Percentiles rank a stretch among this genome's conserved stretches.
These are phyloP conservation scores for Graphilbum ipis-grandicollis DNA, from an alignment of 2,329 filamentous ascomycete species.

Conservation along the genomic window DNA sequence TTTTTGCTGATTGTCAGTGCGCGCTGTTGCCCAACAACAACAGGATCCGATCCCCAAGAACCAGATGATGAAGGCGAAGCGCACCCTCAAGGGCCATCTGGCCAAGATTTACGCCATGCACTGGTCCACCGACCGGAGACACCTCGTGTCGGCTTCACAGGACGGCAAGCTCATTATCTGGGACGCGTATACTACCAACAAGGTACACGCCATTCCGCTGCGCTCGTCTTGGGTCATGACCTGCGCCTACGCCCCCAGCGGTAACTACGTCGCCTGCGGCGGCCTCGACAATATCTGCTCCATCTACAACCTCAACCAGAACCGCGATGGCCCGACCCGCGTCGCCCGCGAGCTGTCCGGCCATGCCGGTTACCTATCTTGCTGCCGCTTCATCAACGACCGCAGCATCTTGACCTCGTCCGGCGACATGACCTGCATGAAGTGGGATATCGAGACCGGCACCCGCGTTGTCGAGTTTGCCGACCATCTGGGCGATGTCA, in stretches of 20 bases:
- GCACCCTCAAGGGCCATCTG: constrained; percentile 90
- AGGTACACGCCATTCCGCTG: constrained; percentile 94
- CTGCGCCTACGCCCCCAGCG: constrained; percentile 94
- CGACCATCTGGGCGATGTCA: constrained; percentile 94
- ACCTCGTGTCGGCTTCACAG: constrained; percentile 93
- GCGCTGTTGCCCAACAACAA: constrained; percentile 79
- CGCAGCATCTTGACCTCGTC: constrained; percentile 94
- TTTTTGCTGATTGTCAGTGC: constrained; percentile 39
- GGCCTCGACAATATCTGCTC: constrained; percentile 99
- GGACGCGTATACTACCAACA: constrained; percentile 99
- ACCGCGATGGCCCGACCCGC: constrained; percentile 86
- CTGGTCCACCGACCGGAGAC: constrained; percentile 95
- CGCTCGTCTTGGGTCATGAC: constrained; percentile 99
- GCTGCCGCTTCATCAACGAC: constrained; percentile 98
- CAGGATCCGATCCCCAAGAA: constrained; percentile 86
- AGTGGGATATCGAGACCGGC: constrained; percentile 98
- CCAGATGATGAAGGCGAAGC: constrained; percentile 89
- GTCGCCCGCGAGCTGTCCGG: constrained; percentile 92
- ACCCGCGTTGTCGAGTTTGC: constrained; percentile 96
- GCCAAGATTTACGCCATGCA: constrained; percentile 99
- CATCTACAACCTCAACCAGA: constrained; percentile 95
- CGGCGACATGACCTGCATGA: constrained; percentile 99
- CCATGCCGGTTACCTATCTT: constrained; percentile 92
- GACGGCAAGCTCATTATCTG: constrained; percentile 99
- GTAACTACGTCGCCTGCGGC: constrained; percentile 96